phyloP scores from a whole-genome alignment of 176 grass and related monocot species.

The Carex parvula region DNA sequence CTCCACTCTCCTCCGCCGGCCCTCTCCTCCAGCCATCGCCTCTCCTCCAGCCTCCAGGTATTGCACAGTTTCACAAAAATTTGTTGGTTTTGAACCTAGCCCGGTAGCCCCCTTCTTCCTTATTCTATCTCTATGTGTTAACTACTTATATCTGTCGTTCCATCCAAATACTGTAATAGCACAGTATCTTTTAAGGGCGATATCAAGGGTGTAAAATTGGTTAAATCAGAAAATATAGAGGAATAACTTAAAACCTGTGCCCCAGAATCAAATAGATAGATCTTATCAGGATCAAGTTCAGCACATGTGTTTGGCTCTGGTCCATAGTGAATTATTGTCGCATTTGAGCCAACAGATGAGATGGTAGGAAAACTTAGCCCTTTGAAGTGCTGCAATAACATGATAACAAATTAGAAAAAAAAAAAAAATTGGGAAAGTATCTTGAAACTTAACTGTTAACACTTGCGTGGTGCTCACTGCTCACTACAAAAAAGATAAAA shows the following conservation, averaged over 20 bases:
- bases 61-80: no score
- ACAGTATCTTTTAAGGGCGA: constrained; percentile 16
- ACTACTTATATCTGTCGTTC: constrained; percentile 99
- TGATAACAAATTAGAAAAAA: constrained; percentile 15
- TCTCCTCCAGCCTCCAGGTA: no score
- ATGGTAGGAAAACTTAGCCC: constrained; percentile 97
- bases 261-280: constrained; percentile 97
- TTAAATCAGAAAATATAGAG: constrained; percentile 10
- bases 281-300: constrained; percentile 93
- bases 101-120: no score
- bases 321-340: constrained; percentile 91
- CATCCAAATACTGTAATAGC: constrained; percentile 76
- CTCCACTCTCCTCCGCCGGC: no score
- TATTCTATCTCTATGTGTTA: no score
- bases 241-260: constrained; percentile 59
- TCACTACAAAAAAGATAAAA: no score
- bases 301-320: constrained; percentile 69
- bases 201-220: constrained; percentile 25
- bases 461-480: no score
- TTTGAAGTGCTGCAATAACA: constrained; percentile 72
- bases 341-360: constrained; percentile 96
- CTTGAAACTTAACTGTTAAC: no score
- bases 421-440: constrained; percentile 11
- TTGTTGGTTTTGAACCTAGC: no score
- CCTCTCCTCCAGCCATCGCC: no score